Conservation (phyloP, 1,284 basidiomycete genomes). For the Inonotus hispidus region DNA sequence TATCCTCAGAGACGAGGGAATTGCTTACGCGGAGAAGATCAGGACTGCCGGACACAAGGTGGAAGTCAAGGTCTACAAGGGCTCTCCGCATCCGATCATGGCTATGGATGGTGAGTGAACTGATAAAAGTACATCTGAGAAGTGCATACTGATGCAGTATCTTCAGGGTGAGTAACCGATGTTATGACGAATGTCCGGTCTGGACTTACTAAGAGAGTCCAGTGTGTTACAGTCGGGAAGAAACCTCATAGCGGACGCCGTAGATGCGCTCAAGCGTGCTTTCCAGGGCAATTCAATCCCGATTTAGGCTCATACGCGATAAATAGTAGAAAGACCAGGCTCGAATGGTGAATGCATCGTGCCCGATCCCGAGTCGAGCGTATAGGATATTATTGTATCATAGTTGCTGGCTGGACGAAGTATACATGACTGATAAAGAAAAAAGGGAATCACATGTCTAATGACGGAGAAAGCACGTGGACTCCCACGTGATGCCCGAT, state of each 20-base stretch:
- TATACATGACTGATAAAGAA: not conserved
- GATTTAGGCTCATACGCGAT: not conserved
- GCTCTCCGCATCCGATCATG: slow-evolving; percentile 64
- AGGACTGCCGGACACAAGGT: slow-evolving; percentile 47
- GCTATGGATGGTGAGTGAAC: slow-evolving; percentile 55
- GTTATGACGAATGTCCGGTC: not conserved
- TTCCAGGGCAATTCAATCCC: slow-evolving; percentile 27
- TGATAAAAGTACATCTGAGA: not conserved
- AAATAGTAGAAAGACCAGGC: not conserved
- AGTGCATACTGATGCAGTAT: not conserved
- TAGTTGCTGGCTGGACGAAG: too few relatives aligned
- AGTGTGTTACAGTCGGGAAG: slow-evolving; percentile 47
- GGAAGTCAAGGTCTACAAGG: slow-evolving; percentile 51
- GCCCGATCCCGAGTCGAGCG: not conserved
- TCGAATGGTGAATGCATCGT: not conserved
- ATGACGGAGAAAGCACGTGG: not conserved
- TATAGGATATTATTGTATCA: too few relatives aligned
- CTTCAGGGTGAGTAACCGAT: not conserved
- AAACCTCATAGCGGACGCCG: slow-evolving; percentile 52
- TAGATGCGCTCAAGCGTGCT: slow-evolving; percentile 39
- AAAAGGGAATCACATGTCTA: slow-evolving; percentile 1
- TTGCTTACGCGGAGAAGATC: slow-evolving; percentile 60
- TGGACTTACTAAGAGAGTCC: not conserved
- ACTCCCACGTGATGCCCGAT: not conserved
- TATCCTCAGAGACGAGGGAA: slow-evolving; percentile 61